Percentiles rank a stretch among this genome's conserved stretches.
Conservation (phyloP, 1,284 basidiomycete species). For the Coniferiporia weirii region DNA sequence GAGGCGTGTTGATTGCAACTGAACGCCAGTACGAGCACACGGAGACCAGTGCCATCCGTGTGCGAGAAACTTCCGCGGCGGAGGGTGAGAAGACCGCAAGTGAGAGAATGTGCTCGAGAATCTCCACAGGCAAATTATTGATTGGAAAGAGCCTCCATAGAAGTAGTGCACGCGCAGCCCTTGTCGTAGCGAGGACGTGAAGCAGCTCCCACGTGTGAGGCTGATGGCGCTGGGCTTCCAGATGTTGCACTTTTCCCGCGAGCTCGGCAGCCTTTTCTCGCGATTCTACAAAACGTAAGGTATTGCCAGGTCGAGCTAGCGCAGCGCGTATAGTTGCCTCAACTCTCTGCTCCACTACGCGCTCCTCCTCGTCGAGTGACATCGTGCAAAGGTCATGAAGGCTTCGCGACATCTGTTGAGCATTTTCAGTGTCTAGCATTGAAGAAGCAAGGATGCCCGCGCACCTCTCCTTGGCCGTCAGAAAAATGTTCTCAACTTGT, state of each 20-base stretch:
- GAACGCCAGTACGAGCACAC: conserved; percentile 53
- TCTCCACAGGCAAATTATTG: conserved; percentile 56
- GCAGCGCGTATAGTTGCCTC: neutral
- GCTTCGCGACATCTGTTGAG: neutral
- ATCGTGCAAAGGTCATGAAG: neutral
- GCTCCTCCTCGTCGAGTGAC: neutral
- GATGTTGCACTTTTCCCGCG: neutral
- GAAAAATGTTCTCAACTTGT: neutral
- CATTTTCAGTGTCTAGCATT: neutral
- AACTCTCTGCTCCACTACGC: neutral
- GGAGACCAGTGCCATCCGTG: conserved; percentile 47
- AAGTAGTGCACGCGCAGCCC: conserved; percentile 26
- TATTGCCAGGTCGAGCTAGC: neutral
- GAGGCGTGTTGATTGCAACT: conserved; percentile 40
- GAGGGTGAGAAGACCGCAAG: conserved; percentile 43
- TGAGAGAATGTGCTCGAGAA: conserved; percentile 57
- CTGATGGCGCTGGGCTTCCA: neutral
- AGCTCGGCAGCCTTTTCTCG: neutral
- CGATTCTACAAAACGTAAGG: neutral
- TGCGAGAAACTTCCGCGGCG: conserved; percentile 31
- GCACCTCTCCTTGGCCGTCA: neutral
- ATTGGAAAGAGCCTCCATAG: conserved; percentile 49
- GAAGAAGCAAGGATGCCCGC: neutral
- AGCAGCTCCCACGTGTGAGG: conserved; percentile 26
- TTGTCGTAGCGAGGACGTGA: conserved; percentile 17